Base-by-base conservation (phyloP, 2,329 filamentous ascomycete species). In the Diaporthe sp. region DNA sequence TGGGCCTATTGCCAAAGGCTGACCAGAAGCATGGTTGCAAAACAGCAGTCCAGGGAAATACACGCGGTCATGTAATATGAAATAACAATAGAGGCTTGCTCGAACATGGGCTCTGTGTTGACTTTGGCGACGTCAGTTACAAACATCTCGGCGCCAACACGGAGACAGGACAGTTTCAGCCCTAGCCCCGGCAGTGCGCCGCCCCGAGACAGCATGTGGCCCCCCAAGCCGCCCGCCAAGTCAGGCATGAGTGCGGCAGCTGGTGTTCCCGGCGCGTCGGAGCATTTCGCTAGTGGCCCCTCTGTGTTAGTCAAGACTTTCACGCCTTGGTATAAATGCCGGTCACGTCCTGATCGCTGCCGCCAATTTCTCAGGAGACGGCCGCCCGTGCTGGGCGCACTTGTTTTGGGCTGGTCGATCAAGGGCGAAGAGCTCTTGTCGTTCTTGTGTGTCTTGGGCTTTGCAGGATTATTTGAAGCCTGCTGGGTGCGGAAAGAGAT, bases 161-260 rank as follows among this genome's bases (percentile, higher is more conserved):
- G 45, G 61, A 67, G 45, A 6, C 45, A 38, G 19, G 12, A 52
- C 28, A 67, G 45, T 50, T 67, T 38, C 61, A 52, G 45, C 45
- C 61, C 45, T 38, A 52, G 45, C 61, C 61, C 61, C 61, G 61
- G 45, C 61, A 67, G 30, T 35, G 45, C 61, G 6, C 30, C 61
- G 61, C 61, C 45, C 45, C 61, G 61, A 67, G 22, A 67, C 61
- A 15, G 61, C 45, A 52, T 35, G 22, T 22, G n/a, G 9, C 30
- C 61, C 22, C 33, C 61, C 61, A 67, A 67, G 61, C 61, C 61
- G 22, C 1, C 61, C 61, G 61, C 61, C 61, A 67, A 67, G 61
- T 52, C 45, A 35, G 2, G 45, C 45, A 67, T 52, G 61, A 38
- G 61, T 67, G 61, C 61, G 61, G 61, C 45, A 52, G 61, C 22